These are phyloP conservation scores for Aspergillus indologenus DNA, from an alignment of 495 filamentous ascomycete genomes.

Conservation along the genomic window DNA sequence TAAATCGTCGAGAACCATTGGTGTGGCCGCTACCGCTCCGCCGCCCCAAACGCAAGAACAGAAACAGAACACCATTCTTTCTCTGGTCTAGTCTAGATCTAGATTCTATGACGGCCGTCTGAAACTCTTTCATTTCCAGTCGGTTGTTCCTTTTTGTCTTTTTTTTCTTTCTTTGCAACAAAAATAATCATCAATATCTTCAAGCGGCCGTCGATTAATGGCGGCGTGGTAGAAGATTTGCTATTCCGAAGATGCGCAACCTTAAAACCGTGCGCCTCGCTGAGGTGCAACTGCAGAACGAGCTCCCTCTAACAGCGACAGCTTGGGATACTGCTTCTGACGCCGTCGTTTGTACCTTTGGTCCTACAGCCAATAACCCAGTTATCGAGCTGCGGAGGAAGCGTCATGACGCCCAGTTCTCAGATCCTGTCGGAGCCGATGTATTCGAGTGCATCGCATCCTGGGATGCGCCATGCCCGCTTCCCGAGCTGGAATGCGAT, in stretches of 20 bases:
- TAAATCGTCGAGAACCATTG: constrained; percentile 17
- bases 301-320: constrained; percentile 61
- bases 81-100: background rate
- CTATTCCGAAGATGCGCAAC: constrained; percentile 64
- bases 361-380: constrained; percentile 59
- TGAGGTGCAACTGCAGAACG: constrained; percentile 51
- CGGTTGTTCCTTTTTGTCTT: no score
- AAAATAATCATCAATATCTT: constrained; percentile 2
- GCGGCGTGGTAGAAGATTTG: constrained; percentile 40
- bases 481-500: constrained; percentile 67
- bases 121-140: constrained; percentile 8
- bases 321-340: constrained; percentile 76
- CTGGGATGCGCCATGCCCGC: constrained; percentile 79
- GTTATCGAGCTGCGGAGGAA: constrained; percentile 62
- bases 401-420: constrained; percentile 35
- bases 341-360: constrained; percentile 70
- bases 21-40: background rate
- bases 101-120: constrained; percentile 7
- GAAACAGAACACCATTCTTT: constrained; percentile 6
- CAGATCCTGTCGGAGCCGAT: constrained; percentile 35
- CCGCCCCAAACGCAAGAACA: background rate
- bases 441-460: constrained; percentile 61
- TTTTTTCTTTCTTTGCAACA: constrained; percentile 5
- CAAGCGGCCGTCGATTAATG: constrained; percentile 29
- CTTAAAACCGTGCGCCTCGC: constrained; percentile 67